phyloP scores from a whole-genome alignment of 2,329 filamentous ascomycete genomes.

The Ceratocystis harringtonii region DNA sequence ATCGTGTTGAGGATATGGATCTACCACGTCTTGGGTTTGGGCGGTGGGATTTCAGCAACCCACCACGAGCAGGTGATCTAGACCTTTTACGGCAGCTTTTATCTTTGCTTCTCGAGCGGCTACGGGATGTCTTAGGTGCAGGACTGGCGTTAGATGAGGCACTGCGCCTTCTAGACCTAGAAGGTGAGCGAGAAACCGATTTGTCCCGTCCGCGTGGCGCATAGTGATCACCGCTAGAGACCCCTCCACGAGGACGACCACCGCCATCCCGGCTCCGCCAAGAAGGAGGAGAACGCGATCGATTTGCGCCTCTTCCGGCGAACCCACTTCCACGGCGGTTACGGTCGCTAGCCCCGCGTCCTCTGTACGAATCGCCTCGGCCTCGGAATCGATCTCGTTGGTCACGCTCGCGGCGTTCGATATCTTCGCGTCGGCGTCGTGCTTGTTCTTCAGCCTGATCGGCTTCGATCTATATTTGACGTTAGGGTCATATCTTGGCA shows the following conservation, averaged over 20 bases:
- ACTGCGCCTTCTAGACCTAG: conserved; percentile 20
- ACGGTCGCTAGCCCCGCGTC: conserved; percentile 33
- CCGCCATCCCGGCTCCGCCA: conserved; percentile 24
- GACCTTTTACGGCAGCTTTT: conserved; percentile 32
- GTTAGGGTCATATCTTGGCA: background rate
- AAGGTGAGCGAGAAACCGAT: conserved; percentile 21
- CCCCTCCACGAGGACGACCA: conserved; percentile 31
- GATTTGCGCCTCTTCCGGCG: conserved; percentile 28
- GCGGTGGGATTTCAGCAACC: conserved; percentile 27
- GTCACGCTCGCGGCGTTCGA: conserved; percentile 56
- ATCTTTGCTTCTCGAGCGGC: conserved; percentile 36
- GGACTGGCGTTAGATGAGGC: conserved; percentile 20
- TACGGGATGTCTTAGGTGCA: conserved; percentile 29
- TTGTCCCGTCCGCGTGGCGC: conserved; percentile 30
- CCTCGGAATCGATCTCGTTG: conserved; percentile 38
- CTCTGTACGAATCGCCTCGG: conserved; percentile 37
- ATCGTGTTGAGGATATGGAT: conserved; percentile 25
- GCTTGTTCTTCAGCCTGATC: conserved; percentile 67
- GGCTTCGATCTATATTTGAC: conserved; percentile 50
- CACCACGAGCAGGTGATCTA: conserved; percentile 22
- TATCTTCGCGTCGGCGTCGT: conserved; percentile 54
- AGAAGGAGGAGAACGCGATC: conserved; percentile 34
- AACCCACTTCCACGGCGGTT: conserved; percentile 29
- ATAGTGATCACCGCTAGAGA: conserved; percentile 29
- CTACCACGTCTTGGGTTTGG: conserved; percentile 29